Evolutionary conservation across 2,329 filamentous ascomycete genomes (phyloP), one percentile per base, ranked within the genome.

Genomic region (Talaromyces islandicus): DNA sequence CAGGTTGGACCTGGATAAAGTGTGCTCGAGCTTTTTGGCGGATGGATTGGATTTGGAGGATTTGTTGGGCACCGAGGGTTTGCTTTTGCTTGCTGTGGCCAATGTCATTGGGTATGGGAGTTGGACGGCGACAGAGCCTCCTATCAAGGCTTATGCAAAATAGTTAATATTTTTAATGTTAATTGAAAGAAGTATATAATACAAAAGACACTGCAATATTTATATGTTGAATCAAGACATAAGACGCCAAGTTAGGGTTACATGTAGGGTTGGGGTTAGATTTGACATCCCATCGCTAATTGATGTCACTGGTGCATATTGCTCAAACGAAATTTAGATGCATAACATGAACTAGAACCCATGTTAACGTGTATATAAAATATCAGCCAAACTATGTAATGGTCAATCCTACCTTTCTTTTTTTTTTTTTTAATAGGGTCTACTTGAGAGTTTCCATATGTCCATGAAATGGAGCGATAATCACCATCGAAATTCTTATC

Each of bases 11-110:
- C 59, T 78, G 53, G 61, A 60, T 9, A 65, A 62, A 7, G 72
- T 80, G n/a, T 83, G 81, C 64, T 64, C 65, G 32, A 64, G 71
- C 35, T n/a, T 60, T 21, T 27, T 69, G 30, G 56, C 67, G 12
- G 60, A 62, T 6, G 61, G 63, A 14, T 54, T 70, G 30, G 63
- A 72, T n/a, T 53, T 81, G 54, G 69, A 67, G 2, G 78, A 82
- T 67, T 69, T 82, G 17, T 57, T 82, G n/a, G 67, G 73, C 19
- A 81, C 80, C 4, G 77, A 78, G 69, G 74, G 68, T 38, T 54
- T 77, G 43, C 70, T 81, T 53, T 63, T 77, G 0, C 63, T 79
- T 27, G 76, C 78, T 2, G 73, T 69, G 30, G 63, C 71, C 5
- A 67, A 73, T 56, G 63, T 74, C 43, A 56, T 76, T 63, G 51